Conservation (phyloP, 1,139 yeast genomes). For the Pichia sp. region DNA sequence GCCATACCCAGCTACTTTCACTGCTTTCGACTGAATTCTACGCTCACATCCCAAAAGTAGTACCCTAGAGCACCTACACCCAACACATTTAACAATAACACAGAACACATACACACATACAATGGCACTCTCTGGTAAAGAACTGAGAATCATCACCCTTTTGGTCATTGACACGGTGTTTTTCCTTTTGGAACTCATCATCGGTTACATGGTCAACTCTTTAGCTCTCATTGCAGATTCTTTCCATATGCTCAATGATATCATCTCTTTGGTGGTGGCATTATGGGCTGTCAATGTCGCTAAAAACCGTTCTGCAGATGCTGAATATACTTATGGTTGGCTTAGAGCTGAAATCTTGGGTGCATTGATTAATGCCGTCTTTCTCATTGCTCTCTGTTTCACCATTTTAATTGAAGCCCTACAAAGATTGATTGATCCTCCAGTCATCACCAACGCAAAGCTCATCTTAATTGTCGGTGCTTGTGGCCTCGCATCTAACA, state of each 20-base stretch:
- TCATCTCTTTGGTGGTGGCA: constrained; percentile 82
- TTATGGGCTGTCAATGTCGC: constrained; percentile 95
- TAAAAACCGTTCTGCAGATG: constrained; percentile 74
- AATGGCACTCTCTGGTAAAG: constrained; percentile 38
- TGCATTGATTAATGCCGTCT: constrained; percentile 90
- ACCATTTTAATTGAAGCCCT: constrained; percentile 89
- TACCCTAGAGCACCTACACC: no score
- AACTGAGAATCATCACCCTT: constrained; percentile 64
- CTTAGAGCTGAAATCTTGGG: constrained; percentile 94
- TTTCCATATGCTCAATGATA: constrained; percentile 95
- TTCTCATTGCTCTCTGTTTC: constrained; percentile 83
- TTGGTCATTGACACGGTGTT: constrained; percentile 73
- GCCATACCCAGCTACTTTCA: no score
- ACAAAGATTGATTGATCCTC: constrained; percentile 81
- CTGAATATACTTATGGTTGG: constrained; percentile 92
- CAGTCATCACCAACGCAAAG: constrained; percentile 69
- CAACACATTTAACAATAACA: no score
- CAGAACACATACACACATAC: background rate
- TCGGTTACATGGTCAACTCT: constrained; percentile 87
- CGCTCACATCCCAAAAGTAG: no score
- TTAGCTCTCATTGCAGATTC: constrained; percentile 93
- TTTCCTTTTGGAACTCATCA: constrained; percentile 76
- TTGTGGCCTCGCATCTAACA: constrained; percentile 76
- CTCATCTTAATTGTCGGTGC: constrained; percentile 75
- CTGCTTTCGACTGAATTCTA: no score